Evolutionary conservation across 2,329 filamentous ascomycete genomes (phyloP), one percentile per base, ranked within the genome.

Genomic region (Fusarium redolens): DNA sequence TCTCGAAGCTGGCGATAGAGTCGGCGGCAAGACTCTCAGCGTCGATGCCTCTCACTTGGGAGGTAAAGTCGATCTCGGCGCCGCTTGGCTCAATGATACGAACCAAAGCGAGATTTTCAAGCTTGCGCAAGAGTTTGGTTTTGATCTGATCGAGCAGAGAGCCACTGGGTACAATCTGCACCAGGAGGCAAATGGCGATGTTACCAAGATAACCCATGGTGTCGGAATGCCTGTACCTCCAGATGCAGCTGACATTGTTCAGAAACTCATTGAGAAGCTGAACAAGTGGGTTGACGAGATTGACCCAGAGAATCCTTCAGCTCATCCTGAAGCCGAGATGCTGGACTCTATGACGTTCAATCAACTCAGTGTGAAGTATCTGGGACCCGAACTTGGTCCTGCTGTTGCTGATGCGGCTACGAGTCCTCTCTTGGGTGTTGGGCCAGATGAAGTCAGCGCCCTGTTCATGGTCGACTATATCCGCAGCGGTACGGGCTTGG

Each of bases 1-100:
- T 6, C 78, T 88, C 0, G 87, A 88, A 71, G 85, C 85, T 1
- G 79, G 82, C 3, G 81, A 86, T 43, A 81, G 84, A 0, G 84
- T 88, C 1, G 86, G 87, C 2, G 86, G 87, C 15, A 88, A 88
- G 77, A 75, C 70, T 18, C 37, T 68, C 38, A 66, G 66, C 22
- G 44, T 71, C 8, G 30, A 65, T 10, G 57, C 56, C 4, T 52
- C 67, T 11, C 44, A 48, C 37, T 38, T 63, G 20, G 56, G 57
- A 12, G 70, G 70, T 0, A 61, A 68, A 30, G 59, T 75, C 22
- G 75, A 78, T n/a, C 41, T 74, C 12, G 75, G 75, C 11, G 75
- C 75, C 40, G 75, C 74, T 44, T 77, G 75, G 75, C 47, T 78
- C 40, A 77, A 78, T 13, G 73, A 78, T 17, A 68, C 62, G 33